phyloP scores from a whole-genome alignment of 116 monocot genomes.

The Zostera marina region DNA sequence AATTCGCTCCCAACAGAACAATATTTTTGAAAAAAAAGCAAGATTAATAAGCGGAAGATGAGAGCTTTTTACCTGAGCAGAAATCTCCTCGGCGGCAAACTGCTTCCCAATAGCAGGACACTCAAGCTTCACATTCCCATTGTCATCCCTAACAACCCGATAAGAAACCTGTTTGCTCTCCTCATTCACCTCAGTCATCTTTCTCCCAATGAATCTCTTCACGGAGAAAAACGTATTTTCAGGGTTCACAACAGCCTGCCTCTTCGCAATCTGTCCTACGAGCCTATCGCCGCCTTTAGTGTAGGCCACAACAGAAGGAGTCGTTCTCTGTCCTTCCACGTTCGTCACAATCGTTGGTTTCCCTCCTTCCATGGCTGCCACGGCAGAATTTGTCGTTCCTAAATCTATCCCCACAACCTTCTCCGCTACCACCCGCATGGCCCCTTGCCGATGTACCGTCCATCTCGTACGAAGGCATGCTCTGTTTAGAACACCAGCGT shows the following conservation, averaged over 20 bases:
- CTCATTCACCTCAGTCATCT: conserved; percentile 6
- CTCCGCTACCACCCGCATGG: conserved; percentile 1
- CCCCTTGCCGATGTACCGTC: neutral
- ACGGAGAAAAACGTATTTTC: conserved; percentile 7
- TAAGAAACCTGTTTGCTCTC: conserved; percentile 8
- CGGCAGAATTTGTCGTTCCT: conserved; percentile 8
- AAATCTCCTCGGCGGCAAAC: conserved; percentile 38
- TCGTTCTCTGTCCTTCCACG: conserved; percentile 9
- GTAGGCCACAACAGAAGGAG: conserved; percentile 9
- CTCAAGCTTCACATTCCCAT: conserved; percentile 12
- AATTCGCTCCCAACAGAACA: neutral
- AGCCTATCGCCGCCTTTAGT: conserved; percentile 2
- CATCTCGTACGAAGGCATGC: neutral
- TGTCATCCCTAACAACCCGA: conserved; percentile 7
- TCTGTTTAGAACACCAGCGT: neutral
- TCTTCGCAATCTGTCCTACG: conserved; percentile 10
- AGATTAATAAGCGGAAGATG: neutral
- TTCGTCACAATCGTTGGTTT: conserved; percentile 10
- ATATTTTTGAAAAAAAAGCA: neutral
- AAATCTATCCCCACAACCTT: conserved; percentile 11
- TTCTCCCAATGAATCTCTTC: conserved; percentile 9
- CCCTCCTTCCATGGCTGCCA: conserved; percentile 12
- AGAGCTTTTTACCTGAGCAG: conserved; percentile 9
- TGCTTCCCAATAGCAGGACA: conserved; percentile 9
- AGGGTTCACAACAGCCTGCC: conserved; percentile 10